Evolutionary conservation across 805 yeast species (phyloP), one percentile per base, ranked within the genome.

Genomic region (Lachancea kluyveri): DNA sequence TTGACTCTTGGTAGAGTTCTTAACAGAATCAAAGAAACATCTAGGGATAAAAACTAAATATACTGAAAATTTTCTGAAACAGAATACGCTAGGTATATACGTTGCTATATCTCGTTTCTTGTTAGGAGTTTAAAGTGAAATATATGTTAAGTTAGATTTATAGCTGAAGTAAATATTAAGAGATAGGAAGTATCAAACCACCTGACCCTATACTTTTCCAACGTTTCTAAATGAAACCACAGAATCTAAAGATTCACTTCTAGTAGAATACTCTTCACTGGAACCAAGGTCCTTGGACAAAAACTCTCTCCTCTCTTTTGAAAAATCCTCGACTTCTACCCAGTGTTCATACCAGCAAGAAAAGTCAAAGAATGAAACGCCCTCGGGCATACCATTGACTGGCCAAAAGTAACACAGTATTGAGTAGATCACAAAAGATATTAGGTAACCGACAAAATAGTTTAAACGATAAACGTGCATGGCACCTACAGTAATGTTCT

Each of bases 401-500:
- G 88, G 88, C 50, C 61, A 74, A 13, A 74, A 26, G 36, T 62
- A 57, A 25, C 74, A 68, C 38, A 81, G 50, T 1, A 67, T 19
- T n/a, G 72, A 65, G 54, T 84, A 79, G 5, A 77, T 63, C 2
- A 66, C 24, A 34, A 70, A 70, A 0, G 92, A 64, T 2, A 72
- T 54, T 18, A 74, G 49, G 58, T 79, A 83, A 1, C 96, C 95
- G 38, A 79, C 68, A 43, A 85, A 77, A 64, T 78, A 86, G 55
- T 79, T 80, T 46, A 86, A 61, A 39, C 77, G 62, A 63, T 82
- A 86, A 28, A 86, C 72, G 35, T 73, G 65, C 35, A 74, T 71
- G 7, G 95, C 95, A 20, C 90, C 94, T 28, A 64, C 62, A 19
- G 94, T 92, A 10, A 85, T 94, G 38, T 65, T 68, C 9, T 76